phyloP scores from a whole-genome alignment of 352 stramenopile species.

The Phytophthora sojae region DNA sequence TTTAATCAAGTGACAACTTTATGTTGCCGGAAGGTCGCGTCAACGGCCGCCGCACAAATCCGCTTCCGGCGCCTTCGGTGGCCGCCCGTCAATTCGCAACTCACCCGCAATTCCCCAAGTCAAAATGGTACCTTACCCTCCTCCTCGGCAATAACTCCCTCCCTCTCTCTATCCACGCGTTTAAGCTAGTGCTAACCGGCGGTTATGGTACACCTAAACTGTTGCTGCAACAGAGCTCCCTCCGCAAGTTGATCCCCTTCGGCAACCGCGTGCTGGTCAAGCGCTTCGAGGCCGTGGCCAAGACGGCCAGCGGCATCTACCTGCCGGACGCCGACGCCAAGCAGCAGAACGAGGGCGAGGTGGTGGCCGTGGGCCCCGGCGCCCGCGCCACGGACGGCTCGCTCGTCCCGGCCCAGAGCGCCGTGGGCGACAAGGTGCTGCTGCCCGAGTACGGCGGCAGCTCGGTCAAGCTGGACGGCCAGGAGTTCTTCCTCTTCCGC shows the following conservation, averaged over 20 bases:
- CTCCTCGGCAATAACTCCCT: not conserved
- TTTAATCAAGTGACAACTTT: not conserved
- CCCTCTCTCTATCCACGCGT: not conserved
- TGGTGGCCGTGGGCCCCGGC: constrained; percentile 94
- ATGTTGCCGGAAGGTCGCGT: constrained; percentile 31
- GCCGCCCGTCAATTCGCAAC: constrained; percentile 36
- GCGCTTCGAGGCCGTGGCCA: constrained; percentile 91
- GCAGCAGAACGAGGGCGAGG: constrained; percentile 95
- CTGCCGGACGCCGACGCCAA: constrained; percentile 93
- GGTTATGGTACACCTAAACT: not conserved
- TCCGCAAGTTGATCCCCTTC: constrained; percentile 93
- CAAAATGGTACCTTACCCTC: constrained; percentile 21
- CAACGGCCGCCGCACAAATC: constrained; percentile 7
- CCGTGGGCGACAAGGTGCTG: constrained; percentile 95
- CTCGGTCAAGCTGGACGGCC: constrained; percentile 91
- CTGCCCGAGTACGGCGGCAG: constrained; percentile 96
- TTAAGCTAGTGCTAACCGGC: constrained; percentile 1
- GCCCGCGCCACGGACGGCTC: constrained; percentile 89
- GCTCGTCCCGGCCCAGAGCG: constrained; percentile 88
- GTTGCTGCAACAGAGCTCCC: constrained; percentile 45
- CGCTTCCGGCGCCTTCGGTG: constrained; percentile 1
- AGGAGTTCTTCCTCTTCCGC: constrained; percentile 95
- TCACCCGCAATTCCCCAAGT: constrained; percentile 31
- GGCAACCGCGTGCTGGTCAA: constrained; percentile 96
- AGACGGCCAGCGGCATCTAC: constrained; percentile 95